Evolutionary conservation across 306 rosid species (phyloP).

Genomic region (Hippophae rhamnoides): DNA sequence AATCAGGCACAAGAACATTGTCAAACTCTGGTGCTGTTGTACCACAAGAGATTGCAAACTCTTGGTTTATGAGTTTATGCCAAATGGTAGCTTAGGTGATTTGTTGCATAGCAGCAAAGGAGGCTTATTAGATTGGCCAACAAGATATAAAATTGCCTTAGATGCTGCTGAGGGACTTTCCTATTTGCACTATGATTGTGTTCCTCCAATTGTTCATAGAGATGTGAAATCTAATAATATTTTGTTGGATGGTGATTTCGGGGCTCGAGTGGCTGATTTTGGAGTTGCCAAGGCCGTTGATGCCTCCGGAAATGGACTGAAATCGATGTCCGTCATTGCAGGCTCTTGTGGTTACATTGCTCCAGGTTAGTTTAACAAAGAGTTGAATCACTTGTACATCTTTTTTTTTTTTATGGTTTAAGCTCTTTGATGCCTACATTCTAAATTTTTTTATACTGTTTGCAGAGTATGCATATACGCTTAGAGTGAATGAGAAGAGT

Average conservation of each 20-base stretch:
- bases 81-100: constrained; percentile 88
- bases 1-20: constrained; percentile 93
- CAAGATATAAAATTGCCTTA: constrained; percentile 69
- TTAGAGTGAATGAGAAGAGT: constrained; percentile 89
- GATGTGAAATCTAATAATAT: constrained; percentile 89
- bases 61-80: constrained; percentile 93
- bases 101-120: constrained; percentile 72
- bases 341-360: constrained; percentile 98
- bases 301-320: constrained; percentile 39
- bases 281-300: constrained; percentile 83
- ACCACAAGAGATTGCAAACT: constrained; percentile 73
- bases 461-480: constrained; percentile 91
- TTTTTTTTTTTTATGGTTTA: neutral
- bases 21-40: constrained; percentile 93
- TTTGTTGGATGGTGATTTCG: constrained; percentile 69
- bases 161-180: constrained; percentile 96
- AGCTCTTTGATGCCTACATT: neutral
- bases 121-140: constrained; percentile 89
- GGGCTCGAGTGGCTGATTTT: constrained; percentile 88
- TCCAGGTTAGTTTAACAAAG: constrained; percentile 49
- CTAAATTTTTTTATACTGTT: neutral
- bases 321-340: constrained; percentile 81
- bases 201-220: constrained; percentile 85
- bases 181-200: constrained; percentile 89
- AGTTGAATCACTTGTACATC: neutral